Evolutionary conservation across 2,329 filamentous ascomycete genomes (phyloP), one percentile per base, ranked within the genome.

Genomic region (Huntiella moniliformis): DNA sequence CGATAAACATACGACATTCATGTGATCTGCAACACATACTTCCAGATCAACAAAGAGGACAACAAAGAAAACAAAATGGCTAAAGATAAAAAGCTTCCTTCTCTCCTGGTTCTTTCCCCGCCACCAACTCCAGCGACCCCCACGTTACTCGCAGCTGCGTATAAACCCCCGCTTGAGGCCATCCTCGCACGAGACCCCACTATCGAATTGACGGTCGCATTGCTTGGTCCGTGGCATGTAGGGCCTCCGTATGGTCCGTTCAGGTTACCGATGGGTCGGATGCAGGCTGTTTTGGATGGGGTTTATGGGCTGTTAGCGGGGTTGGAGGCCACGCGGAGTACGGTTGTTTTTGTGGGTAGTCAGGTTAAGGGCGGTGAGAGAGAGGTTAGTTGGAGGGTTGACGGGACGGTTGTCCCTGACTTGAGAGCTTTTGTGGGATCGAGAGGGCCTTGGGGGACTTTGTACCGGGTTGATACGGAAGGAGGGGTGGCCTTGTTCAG

Each of bases 301-400:
- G 58, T 92, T 17, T 96, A 96, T 67, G 77, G 77, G 54, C 69
- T 95, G 42, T 66, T 91, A 47, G 79, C 79, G 32, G 64, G 77
- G 39, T 66, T 84, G n/a, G 84, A 80, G 51, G 73, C 77, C 10
- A 68, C 75, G 52, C 41, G 65, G 64, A 40, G 68, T 64, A 63
- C 79, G 4, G 64, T 94, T 12, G 56, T 94, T 22, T 67, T 92
- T 31, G 62, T 94, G 35, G 75, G 86, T 51, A 73, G 81, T 57
- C 62, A 66, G 46, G 22, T 28, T 28, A 28, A 28, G 22, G 22
- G 22, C 1, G 50, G 53, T 1, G 61, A 63, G 33, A 56, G 55
- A 16, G 58, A 59, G 3, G 59, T 62, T 1, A 57, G 54, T 3
- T 63, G 64, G 45, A 61, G 64, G 42, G 51, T 58, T 5, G 71